Conservation (phyloP, 768 basidiomycete genomes). For the Astraeus odoratus region DNA sequence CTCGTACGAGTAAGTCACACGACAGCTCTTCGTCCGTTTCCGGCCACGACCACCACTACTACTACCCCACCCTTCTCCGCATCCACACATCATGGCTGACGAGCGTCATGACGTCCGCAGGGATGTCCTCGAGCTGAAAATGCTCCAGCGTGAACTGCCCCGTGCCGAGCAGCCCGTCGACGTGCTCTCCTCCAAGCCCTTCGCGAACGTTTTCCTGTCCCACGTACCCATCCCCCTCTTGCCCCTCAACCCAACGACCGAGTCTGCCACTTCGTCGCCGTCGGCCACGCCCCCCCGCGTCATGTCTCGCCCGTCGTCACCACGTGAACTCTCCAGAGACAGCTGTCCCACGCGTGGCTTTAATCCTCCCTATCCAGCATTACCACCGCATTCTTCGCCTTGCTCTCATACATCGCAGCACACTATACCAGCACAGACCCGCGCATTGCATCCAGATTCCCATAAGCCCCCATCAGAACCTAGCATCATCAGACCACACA, state of each 20-base stretch:
- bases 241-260: slow-evolving; percentile 37
- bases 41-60: no score
- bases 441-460: not conserved
- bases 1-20: slow-evolving; percentile 56
- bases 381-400: not conserved
- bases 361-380: not conserved
- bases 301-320: not conserved
- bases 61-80: not conserved
- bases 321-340: not conserved
- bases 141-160: slow-evolving; percentile 59
- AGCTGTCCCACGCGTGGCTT: not conserved
- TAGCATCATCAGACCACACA: slow-evolving; percentile 4
- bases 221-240: slow-evolving; percentile 59
- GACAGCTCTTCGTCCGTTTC: not conserved
- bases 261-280: not conserved
- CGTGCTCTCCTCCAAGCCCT: slow-evolving; percentile 33
- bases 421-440: no score
- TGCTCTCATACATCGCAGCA: not conserved
- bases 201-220: slow-evolving; percentile 37
- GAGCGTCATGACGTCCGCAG: slow-evolving; percentile 25
- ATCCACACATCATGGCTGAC: not conserved
- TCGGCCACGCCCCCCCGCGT: not conserved
- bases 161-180: slow-evolving; percentile 47
- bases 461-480: not conserved
- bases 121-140: slow-evolving; percentile 62